Conservation (phyloP, 352 stramenopile genomes). For the Globisporangium okanoganense region DNA sequence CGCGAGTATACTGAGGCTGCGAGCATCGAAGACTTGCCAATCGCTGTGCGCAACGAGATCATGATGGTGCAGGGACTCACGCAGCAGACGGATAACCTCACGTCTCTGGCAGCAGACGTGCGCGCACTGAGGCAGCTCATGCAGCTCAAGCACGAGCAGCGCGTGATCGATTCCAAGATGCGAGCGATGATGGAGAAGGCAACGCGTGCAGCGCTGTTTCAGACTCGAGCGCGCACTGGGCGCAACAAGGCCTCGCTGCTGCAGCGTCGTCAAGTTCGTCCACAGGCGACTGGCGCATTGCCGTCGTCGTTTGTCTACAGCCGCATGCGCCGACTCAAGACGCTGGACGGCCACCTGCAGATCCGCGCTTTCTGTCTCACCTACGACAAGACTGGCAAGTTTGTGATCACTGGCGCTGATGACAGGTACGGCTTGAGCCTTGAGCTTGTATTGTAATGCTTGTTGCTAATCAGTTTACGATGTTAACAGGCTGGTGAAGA, state of each 20-base stretch:
- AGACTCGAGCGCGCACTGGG: conserved; percentile 39
- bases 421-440: conserved; percentile 63
- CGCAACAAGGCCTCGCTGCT: conserved; percentile 59
- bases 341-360: conserved; percentile 90
- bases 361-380: conserved; percentile 95
- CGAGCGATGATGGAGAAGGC: conserved; percentile 33
- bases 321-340: conserved; percentile 75
- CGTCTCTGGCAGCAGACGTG: conserved; percentile 61
- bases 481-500: conserved; percentile 88
- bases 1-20: conserved; percentile 44
- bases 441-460: not conserved
- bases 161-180: conserved; percentile 28
- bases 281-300: conserved; percentile 23
- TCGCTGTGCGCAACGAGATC: conserved; percentile 41
- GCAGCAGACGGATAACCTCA: conserved; percentile 29
- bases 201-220: conserved; percentile 38
- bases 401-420: conserved; percentile 96
- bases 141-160: conserved; percentile 49
- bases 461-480: conserved; percentile 1
- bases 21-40: conserved; percentile 49
- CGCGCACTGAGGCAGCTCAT: conserved; percentile 73
- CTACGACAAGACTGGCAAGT: conserved; percentile 94
- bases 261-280: conserved; percentile 46
- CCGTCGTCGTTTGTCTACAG: conserved; percentile 72
- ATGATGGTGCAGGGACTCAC: conserved; percentile 9